A percentile compares a stretch with the other conserved stretches of the same genome.
Conservation (phyloP, 1,284 basidiomycete genomes). For the Trichosporon ovoides region DNA sequence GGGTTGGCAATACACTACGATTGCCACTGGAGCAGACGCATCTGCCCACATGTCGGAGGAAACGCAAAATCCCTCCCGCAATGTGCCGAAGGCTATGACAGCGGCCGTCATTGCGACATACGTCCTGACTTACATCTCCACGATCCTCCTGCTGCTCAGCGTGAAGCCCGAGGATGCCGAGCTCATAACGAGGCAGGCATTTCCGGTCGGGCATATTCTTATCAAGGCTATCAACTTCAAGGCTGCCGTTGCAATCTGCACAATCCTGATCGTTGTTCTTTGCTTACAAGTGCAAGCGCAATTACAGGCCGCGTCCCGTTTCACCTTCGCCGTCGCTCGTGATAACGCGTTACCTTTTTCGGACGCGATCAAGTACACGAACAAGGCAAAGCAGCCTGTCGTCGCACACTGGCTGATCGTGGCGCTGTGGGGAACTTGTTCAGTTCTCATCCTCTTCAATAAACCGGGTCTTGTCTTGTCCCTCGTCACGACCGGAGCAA, state of each 20-base stretch:
- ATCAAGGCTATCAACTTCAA: constrained; percentile 29
- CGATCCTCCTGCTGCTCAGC: constrained; percentile 40
- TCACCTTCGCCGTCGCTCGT: constrained; percentile 45
- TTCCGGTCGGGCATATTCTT: constrained; percentile 45
- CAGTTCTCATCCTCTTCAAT: constrained; percentile 28
- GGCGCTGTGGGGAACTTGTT: constrained; percentile 29
- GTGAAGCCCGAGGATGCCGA: constrained; percentile 34
- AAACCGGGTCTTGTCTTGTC: constrained; percentile 29
- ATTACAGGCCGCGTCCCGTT: constrained; percentile 47
- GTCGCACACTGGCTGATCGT: constrained; percentile 44
- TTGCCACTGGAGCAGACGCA: constrained; percentile 36
- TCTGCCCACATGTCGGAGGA: constrained; percentile 43
- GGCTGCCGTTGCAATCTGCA: constrained; percentile 35
- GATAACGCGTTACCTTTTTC: constrained; percentile 48
- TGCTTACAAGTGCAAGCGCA: constrained; percentile 45
- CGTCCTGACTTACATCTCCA: constrained; percentile 42
- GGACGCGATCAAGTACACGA: constrained; percentile 36
- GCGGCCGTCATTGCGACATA: constrained; percentile 36
- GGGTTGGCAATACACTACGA: constrained; percentile 43
- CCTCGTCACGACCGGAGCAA: constrained; percentile 37
- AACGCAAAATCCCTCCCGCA: constrained; percentile 45
- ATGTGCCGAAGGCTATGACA: constrained; percentile 47
- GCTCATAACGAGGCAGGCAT: constrained; percentile 27
- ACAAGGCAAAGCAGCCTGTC: constrained; percentile 37
- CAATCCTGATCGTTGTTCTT: constrained; percentile 33